Evolutionary conservation across 768 basidiomycete genomes (phyloP).

Genomic region (Lactifluus subvellereus): DNA sequence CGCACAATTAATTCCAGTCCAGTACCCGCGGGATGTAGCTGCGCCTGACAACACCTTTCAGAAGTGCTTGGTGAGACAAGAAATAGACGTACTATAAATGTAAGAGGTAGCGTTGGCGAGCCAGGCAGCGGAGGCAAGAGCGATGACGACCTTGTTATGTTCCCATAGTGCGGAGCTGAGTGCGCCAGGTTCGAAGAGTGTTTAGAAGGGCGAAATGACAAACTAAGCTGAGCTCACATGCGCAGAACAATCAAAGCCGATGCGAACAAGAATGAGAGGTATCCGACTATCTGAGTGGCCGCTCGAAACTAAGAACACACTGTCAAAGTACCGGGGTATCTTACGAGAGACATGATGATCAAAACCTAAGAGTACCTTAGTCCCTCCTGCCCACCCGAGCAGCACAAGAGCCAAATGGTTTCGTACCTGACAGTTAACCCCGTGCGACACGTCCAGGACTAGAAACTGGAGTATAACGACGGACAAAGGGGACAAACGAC

Average conservation of each 20-base stretch:
- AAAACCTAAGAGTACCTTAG: background rate
- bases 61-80: background rate
- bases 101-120: background rate
- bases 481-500: background rate
- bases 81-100: background rate
- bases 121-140: background rate
- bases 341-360: background rate
- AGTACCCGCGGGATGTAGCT: background rate
- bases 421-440: background rate
- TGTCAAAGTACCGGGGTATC: background rate
- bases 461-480: background rate
- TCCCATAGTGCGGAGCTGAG: constrained; percentile 2
- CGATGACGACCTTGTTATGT: background rate
- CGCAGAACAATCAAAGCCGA: constrained; percentile 12
- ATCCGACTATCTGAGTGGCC: background rate
- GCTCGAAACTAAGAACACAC: background rate
- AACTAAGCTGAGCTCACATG: background rate
- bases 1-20: background rate
- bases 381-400: background rate
- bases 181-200: background rate
- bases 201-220: background rate
- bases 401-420: background rate
- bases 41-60: background rate
- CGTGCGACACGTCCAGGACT: background rate
- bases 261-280: background rate